Conservation (phyloP, 768 basidiomycete species). For the Roridomyces roridus region DNA sequence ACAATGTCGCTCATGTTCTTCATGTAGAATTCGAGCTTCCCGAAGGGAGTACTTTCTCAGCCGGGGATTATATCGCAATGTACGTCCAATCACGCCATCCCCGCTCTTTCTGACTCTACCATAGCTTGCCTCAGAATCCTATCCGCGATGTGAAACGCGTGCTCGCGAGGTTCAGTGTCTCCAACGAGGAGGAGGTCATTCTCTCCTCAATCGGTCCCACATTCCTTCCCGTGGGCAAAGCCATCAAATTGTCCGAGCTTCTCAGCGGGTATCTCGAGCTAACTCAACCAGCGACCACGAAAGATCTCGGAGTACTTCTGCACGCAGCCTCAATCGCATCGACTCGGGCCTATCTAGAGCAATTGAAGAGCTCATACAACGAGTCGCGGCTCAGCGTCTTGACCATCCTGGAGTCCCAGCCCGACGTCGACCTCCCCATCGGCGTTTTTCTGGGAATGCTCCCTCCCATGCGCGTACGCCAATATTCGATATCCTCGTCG, state of each 20-base stretch:
- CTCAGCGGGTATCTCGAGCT: slow-evolving; percentile 54
- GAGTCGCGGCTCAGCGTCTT: slow-evolving; percentile 46
- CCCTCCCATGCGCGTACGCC: slow-evolving; percentile 53
- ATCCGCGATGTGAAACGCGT: slow-evolving; percentile 43
- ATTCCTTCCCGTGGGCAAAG: slow-evolving; percentile 44
- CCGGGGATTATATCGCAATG: slow-evolving; percentile 57
- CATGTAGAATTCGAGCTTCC: slow-evolving; percentile 46
- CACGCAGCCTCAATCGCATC: slow-evolving; percentile 29
- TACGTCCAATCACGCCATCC: slow-evolving; percentile 21
- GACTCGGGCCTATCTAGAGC: slow-evolving; percentile 35
- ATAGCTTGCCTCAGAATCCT: slow-evolving; percentile 49
- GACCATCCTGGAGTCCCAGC: slow-evolving; percentile 45
- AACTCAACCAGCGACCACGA: slow-evolving; percentile 51
- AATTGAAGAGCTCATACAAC: slow-evolving; percentile 37
- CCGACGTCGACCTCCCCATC: slow-evolving; percentile 42
- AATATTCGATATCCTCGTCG: slow-evolving; percentile 58
- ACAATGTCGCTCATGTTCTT: not conserved
- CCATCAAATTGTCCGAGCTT: slow-evolving; percentile 42
- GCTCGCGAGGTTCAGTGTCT: slow-evolving; percentile 41
- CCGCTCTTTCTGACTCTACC: not conserved
- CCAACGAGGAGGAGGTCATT: slow-evolving; percentile 46
- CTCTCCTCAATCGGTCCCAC: slow-evolving; percentile 44
- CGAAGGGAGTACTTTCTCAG: slow-evolving; percentile 33
- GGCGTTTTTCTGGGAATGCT: slow-evolving; percentile 46
- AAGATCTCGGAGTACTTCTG: slow-evolving; percentile 43